Base-by-base conservation (phyloP, 345 rosid genomes). In the Heritiera littoralis region DNA sequence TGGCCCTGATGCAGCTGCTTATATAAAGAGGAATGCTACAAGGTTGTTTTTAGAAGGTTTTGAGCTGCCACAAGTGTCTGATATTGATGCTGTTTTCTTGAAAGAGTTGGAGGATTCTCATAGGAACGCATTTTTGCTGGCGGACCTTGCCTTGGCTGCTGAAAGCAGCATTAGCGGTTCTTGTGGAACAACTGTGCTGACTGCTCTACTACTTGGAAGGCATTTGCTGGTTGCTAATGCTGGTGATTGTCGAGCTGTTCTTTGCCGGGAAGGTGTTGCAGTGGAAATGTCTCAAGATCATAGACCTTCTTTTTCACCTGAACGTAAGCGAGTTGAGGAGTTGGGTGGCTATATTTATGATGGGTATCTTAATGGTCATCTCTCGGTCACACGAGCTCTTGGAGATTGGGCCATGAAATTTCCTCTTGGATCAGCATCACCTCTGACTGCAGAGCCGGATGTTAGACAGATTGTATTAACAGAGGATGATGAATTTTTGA, bases 401-500 rank as follows among this genome's bases (percentile, higher is more conserved):
- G 98, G 99, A 20, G 99, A 96, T 83, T 93, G 98, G 98, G 93
- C 85, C 72, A 56, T 93, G 83, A 96, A 96, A 85, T 87, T 85
- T 35, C 90, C 92, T 13, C 71, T 74, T 17, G 96, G 93, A 8
- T 76, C 94, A 0, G 70, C 87, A 0, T 92, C 92, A 5, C 95
- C 98, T 70, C 89, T 94, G n/a, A 90, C 87, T 52, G 92, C 98
- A 9, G 97, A 92, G 40, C 98, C 98, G 32, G 98, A 94, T 76
- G 85, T 92, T 69, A 84, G 51, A 54, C 91, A 82, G 74, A 79
- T 83, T 15, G 28, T 66, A 15, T 78, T 94, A 66, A 85, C 94
- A n/a, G 93, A 92, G 79, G 94, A 92, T 11, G 97, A 94, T 43
- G 98, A 94, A 68, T 94, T 94, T 81, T 72, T 94, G 73, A 91